phyloP scores from a whole-genome alignment of 169 alveolate genomes.

The Babesia bovis region DNA sequence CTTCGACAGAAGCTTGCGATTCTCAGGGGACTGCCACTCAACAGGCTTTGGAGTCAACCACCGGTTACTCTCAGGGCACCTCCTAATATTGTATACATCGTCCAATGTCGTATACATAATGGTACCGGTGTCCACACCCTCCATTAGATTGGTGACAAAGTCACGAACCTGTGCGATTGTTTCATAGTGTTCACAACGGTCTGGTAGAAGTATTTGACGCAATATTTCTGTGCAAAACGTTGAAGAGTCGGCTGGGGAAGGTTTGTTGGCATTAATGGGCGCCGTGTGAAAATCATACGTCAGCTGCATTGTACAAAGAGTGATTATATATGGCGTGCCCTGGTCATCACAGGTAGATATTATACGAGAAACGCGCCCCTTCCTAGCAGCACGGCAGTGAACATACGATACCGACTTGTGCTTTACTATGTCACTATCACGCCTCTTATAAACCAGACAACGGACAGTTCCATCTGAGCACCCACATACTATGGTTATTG shows the following conservation, averaged over 20 bases:
- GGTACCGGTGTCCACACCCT: slow-evolving; percentile 6
- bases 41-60: slow-evolving; percentile 43
- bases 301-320: slow-evolving; percentile 47
- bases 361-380: slow-evolving; percentile 24
- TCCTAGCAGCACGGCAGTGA: slow-evolving; percentile 31
- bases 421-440: background rate
- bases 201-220: slow-evolving; percentile 48
- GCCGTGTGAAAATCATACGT: slow-evolving; percentile 2
- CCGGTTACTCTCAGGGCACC: background rate
- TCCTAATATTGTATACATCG: slow-evolving; percentile 14
- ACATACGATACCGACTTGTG: slow-evolving; percentile 46
- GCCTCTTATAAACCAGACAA: slow-evolving; percentile 27
- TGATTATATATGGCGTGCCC: slow-evolving; percentile 37
- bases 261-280: slow-evolving; percentile 1
- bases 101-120: slow-evolving; percentile 21
- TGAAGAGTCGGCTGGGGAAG: slow-evolving; percentile 24
- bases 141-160: slow-evolving; percentile 19
- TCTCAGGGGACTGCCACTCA: slow-evolving; percentile 41
- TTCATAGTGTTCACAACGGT: slow-evolving; percentile 24
- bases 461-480: slow-evolving; percentile 57
- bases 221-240: slow-evolving; percentile 24
- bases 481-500: slow-evolving; percentile 39
- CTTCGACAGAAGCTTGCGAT: slow-evolving; percentile 24
- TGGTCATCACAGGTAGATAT: background rate
- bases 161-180: slow-evolving; percentile 43